These are phyloP conservation scores for Ensete ventricosum DNA, from an alignment of 176 grass and related monocot genomes.

Conservation along the genomic window DNA sequence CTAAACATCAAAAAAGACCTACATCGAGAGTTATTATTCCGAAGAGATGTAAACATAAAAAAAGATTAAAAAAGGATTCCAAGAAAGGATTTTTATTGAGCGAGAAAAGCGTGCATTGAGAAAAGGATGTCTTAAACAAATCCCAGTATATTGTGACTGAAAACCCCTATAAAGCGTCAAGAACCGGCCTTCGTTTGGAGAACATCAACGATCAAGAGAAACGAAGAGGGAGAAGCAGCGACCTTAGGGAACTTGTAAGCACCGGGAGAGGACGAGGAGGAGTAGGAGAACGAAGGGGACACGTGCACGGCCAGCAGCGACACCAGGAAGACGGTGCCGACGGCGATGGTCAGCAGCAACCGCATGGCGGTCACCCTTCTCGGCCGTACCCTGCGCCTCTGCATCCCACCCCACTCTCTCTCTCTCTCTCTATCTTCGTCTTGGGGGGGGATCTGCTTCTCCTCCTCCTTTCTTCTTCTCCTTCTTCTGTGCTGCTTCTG, in stretches of 20 bases:
- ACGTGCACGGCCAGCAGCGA: slow-evolving; percentile 21
- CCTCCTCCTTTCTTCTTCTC: not conserved
- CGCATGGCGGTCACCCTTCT: slow-evolving; percentile 15
- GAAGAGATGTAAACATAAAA: too few relatives aligned
- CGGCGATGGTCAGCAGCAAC: slow-evolving; percentile 26
- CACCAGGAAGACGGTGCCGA: slow-evolving; percentile 4
- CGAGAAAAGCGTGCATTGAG: too few relatives aligned
- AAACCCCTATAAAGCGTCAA: too few relatives aligned
- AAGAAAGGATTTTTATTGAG: too few relatives aligned
- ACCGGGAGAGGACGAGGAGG: not conserved
- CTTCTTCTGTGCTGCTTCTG: not conserved
- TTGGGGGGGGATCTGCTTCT: not conserved
- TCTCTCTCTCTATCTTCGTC: not conserved
- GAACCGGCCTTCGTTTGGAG: not conserved
- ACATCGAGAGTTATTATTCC: too few relatives aligned
- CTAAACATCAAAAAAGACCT: too few relatives aligned
- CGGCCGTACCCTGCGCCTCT: slow-evolving; percentile 9
- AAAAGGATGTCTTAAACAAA: too few relatives aligned
- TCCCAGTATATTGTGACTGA: too few relatives aligned
- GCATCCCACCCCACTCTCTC: not conserved
- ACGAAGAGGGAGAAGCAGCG: not conserved
- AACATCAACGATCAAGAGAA: not conserved
- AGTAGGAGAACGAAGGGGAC: slow-evolving; percentile 6
- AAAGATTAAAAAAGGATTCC: too few relatives aligned
- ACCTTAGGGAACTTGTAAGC: slow-evolving; percentile 24